A percentile compares a stretch with the other conserved stretches of the same genome.
Evolutionary conservation across 805 yeast species (phyloP).

Genomic region (Pichia pseudocactophila): DNA sequence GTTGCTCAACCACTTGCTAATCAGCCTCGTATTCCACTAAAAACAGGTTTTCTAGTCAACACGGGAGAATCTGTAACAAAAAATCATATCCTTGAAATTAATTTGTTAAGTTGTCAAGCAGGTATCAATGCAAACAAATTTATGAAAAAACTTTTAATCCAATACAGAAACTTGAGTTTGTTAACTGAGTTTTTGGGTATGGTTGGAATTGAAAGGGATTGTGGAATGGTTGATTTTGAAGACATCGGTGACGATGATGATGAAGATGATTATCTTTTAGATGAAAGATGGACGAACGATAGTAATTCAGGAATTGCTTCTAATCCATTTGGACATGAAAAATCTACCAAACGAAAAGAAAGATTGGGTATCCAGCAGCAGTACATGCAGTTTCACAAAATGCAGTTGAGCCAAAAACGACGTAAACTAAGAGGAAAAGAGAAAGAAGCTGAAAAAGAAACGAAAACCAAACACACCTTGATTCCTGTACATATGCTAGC

Average conservation of each 20-base stretch:
- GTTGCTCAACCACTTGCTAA: conserved; percentile 59
- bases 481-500: conserved; percentile 71
- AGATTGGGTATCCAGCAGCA: conserved; percentile 9
- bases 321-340: neutral
- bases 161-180: conserved; percentile 41
- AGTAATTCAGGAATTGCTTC: neutral
- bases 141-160: conserved; percentile 47
- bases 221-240: conserved; percentile 28
- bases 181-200: conserved; percentile 22
- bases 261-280: conserved; percentile 9
- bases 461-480: conserved; percentile 26
- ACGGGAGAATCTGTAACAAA: conserved; percentile 15
- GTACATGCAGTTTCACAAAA: conserved; percentile 12
- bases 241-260: conserved; percentile 19
- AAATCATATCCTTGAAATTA: conserved; percentile 44
- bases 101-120: conserved; percentile 64
- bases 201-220: conserved; percentile 8
- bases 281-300: conserved; percentile 2
- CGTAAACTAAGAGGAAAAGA: conserved; percentile 4
- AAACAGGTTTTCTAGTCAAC: conserved; percentile 58
- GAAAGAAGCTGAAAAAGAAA: conserved; percentile 1
- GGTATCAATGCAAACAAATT: conserved; percentile 48
- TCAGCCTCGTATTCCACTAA: conserved; percentile 61
- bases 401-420: conserved; percentile 11
- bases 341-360: conserved; percentile 7